A percentile compares a stretch with the other conserved stretches of the same genome.
Conservation (phyloP, 805 yeast genomes). For the Grigorovia transvaalensis region DNA sequence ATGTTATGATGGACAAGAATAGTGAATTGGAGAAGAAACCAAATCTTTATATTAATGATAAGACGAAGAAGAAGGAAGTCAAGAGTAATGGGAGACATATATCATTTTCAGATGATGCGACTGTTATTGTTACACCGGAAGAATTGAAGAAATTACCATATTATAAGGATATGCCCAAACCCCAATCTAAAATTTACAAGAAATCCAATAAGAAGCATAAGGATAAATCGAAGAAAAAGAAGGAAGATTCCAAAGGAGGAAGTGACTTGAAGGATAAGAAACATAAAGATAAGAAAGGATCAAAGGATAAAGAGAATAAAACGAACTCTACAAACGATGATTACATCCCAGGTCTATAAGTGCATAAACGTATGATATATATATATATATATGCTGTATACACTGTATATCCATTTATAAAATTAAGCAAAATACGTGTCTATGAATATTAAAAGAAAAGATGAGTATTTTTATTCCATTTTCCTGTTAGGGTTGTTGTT, state of each 20-base stretch:
- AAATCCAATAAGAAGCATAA: not conserved
- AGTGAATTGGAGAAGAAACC: constrained; percentile 3
- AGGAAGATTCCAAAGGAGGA: not conserved
- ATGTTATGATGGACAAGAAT: constrained; percentile 5
- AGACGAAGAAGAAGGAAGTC: constrained; percentile 3
- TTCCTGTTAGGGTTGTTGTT: too few relatives aligned
- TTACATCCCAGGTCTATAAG: not conserved
- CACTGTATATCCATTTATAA: too few relatives aligned
- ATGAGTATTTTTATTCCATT: too few relatives aligned
- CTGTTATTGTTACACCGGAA: constrained; percentile 6
- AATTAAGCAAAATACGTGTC: too few relatives aligned
- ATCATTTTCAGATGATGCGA: constrained; percentile 15
- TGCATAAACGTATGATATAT: not conserved
- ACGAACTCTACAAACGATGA: not conserved
- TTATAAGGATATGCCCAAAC: not conserved
- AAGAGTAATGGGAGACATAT: constrained; percentile 9
- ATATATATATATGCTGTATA: too few relatives aligned
- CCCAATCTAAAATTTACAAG: not conserved
- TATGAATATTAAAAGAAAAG: too few relatives aligned
- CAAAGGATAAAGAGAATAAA: not conserved
- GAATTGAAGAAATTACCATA: constrained; percentile 1
- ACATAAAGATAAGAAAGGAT: not conserved
- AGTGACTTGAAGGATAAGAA: not conserved
- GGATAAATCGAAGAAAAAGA: not conserved
- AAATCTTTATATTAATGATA: not conserved